Evolutionary conservation across 805 yeast species (phyloP).

Genomic region (Hanseniaspora valbyensis): DNA sequence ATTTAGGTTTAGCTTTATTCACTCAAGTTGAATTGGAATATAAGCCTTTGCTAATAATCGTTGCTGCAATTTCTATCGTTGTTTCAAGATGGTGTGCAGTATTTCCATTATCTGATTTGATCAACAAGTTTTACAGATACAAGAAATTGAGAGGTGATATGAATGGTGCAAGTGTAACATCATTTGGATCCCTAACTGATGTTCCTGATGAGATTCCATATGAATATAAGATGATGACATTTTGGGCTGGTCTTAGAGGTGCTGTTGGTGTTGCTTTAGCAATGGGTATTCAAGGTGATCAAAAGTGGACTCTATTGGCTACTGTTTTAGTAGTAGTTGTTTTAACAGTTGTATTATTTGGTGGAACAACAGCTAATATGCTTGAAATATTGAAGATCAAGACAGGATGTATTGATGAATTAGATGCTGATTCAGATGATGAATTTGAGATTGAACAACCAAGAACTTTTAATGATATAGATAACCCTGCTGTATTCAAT

Average conservation of each 20-base stretch:
- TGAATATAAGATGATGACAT: slow-evolving; percentile 95
- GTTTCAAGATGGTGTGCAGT: slow-evolving; percentile 95
- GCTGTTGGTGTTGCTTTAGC: slow-evolving; percentile 99
- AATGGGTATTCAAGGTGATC: slow-evolving; percentile 92
- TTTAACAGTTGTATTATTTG: slow-evolving; percentile 86
- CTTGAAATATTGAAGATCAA: slow-evolving; percentile 85
- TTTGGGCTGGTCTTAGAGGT: slow-evolving; percentile 98
- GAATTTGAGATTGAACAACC: slow-evolving; percentile 89
- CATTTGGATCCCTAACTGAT: slow-evolving; percentile 16
- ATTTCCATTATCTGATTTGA: slow-evolving; percentile 76
- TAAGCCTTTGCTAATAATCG: slow-evolving; percentile 83
- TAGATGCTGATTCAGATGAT: slow-evolving; percentile 66
- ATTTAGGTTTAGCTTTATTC: slow-evolving; percentile 83
- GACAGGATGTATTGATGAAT: slow-evolving; percentile 78
- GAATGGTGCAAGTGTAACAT: slow-evolving; percentile 13
- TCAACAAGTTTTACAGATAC: slow-evolving; percentile 66
- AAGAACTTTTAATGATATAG: slow-evolving; percentile 18
- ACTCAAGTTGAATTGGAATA: slow-evolving; percentile 93
- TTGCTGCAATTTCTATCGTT: slow-evolving; percentile 82
- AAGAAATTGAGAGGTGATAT: slow-evolving; percentile 41
- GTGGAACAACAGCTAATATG: slow-evolving; percentile 98
- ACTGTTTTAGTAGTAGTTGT: slow-evolving; percentile 96
- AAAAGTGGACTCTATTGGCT: slow-evolving; percentile 76
- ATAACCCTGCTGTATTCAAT: neutral
- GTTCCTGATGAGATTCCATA: slow-evolving; percentile 84